These are phyloP conservation scores for Trametes cingulata DNA, from an alignment of 768 basidiomycete genomes.

Conservation along the genomic window DNA sequence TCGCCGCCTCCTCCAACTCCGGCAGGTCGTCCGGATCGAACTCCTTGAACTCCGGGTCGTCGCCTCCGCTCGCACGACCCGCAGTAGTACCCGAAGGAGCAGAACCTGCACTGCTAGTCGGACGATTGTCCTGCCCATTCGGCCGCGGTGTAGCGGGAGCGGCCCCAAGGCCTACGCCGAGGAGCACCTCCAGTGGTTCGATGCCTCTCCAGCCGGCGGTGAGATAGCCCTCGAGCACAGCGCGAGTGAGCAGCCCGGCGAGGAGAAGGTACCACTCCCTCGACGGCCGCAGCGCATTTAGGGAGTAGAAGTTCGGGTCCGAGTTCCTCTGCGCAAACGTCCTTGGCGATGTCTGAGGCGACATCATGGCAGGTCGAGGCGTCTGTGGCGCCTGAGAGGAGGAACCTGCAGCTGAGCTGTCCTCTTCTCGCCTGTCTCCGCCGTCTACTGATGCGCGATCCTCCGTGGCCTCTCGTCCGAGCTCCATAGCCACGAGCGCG, in stretches of 20 bases:
- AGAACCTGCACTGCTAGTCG: neutral
- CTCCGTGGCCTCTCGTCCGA: conserved; percentile 62
- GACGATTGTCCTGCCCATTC: neutral
- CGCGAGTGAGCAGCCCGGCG: conserved; percentile 75
- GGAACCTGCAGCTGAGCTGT: conserved; percentile 7
- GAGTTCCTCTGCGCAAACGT: conserved; percentile 21
- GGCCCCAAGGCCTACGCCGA: conserved; percentile 61
- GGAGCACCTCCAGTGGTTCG: conserved; percentile 66
- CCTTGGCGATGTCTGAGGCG: conserved; percentile 26
- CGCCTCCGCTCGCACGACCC: conserved; percentile 15
- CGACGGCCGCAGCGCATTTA: conserved; percentile 60
- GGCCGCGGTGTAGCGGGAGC: neutral
- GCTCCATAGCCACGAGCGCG: conserved; percentile 75
- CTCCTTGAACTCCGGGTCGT: conserved; percentile 46
- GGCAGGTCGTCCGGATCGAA: conserved; percentile 82
- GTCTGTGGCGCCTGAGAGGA: conserved; percentile 11
- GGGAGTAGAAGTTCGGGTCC: conserved; percentile 22
- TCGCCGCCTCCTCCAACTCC: conserved; percentile 59
- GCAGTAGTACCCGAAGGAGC: neutral
- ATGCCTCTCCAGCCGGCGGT: conserved; percentile 78
- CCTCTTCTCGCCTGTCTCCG: conserved; percentile 30
- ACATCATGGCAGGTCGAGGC: conserved; percentile 13
- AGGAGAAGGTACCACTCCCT: conserved; percentile 82
- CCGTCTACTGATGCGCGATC: conserved; percentile 47
- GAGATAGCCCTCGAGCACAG: conserved; percentile 82